Percentiles rank a stretch among this genome's conserved stretches.
phyloP scores from a whole-genome alignment of 495 filamentous ascomycete genomes.

The Chaetomium tenue region DNA sequence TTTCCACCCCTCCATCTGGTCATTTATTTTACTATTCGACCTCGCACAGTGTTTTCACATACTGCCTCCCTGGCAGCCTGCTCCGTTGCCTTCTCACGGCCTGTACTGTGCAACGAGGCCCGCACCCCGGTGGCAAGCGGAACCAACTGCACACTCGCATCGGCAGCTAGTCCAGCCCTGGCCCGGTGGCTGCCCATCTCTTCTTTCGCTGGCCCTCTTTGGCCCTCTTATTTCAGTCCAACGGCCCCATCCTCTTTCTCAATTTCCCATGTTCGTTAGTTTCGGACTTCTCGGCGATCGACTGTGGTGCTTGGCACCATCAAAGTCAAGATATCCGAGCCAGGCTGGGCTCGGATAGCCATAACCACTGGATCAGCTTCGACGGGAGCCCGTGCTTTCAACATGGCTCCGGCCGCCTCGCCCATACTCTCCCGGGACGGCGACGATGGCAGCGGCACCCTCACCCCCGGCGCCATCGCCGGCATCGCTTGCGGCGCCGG shows the following conservation, averaged over 20 bases:
- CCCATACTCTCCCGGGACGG: constrained; percentile 25
- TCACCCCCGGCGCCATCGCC: constrained; percentile 47
- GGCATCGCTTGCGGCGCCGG: constrained; percentile 45
- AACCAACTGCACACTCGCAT: constrained; percentile 26
- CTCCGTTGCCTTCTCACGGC: neutral
- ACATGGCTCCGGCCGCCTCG: constrained; percentile 24
- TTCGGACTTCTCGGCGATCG: constrained; percentile 14
- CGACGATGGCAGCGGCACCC: constrained; percentile 19
- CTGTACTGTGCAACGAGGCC: constrained; percentile 22
- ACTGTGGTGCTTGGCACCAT: constrained; percentile 21
- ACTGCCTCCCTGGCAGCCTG: neutral
- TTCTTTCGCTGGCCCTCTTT: neutral
- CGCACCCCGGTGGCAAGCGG: constrained; percentile 22
- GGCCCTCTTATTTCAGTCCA: constrained; percentile 7
- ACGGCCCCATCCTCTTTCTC: constrained; percentile 10
- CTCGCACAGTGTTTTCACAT: no score
- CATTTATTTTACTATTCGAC: no score
- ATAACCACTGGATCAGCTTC: neutral
- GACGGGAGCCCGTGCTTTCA: neutral
- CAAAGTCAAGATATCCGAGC: constrained; percentile 14
- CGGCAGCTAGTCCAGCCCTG: constrained; percentile 10
- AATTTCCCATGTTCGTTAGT: constrained; percentile 15
- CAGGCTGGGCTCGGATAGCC: constrained; percentile 18
- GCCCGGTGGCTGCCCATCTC: constrained; percentile 21
- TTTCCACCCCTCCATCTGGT: no score